Evolutionary conservation across 805 yeast species (phyloP), one percentile per base, ranked within the genome.

Genomic region (Maudiozyma pseudohumilis): DNA sequence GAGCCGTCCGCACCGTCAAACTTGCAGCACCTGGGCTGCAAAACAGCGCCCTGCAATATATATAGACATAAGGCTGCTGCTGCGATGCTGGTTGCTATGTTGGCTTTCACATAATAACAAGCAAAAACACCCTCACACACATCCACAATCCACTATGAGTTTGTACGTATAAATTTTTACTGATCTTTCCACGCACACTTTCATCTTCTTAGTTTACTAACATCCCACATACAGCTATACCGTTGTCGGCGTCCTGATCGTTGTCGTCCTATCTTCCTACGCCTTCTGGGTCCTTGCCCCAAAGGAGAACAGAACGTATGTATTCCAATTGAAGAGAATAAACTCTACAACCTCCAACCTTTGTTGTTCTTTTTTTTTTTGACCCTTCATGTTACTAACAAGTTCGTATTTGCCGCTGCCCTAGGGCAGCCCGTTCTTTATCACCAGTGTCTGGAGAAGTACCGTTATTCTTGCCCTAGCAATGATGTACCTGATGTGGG

Each of bases 401-500:
- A n/a, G n/a, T n/a, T n/a, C n/a, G n/a, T n/a, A n/a, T n/a, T n/a
- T 26, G 13, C 6, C 29, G 15, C 15, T 26, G 29, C 13, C 15
- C 15, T 3, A 26, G n/a, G 7, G n/a, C 11, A 26, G n/a, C 7
- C 29, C 29, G 6, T 26, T n/a, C 17, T 28, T 4, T 15, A 8
- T 18, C 20, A 10, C 9, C 33, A 70, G 76, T 30, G 80, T 75
- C 38, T 75, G 86, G 85, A 72, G 87, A 64, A 75, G 82, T 46
- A 77, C 85, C 17, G 77, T 61, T 29, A 75, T 78, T 35, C 66
- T 83, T 45, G 71, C 84, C 7, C 59, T 83, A 48, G 71, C 85
- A 17, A 78, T 83, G 88, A 78, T 83, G 65, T 83, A 71, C 59
- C 66, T 83, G 54, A 79, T 83, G 88, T 83, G 94, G 94, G 96